These are phyloP conservation scores for Piper longum DNA, from an alignment of 164 flowering plant species.

Conservation along the genomic window DNA sequence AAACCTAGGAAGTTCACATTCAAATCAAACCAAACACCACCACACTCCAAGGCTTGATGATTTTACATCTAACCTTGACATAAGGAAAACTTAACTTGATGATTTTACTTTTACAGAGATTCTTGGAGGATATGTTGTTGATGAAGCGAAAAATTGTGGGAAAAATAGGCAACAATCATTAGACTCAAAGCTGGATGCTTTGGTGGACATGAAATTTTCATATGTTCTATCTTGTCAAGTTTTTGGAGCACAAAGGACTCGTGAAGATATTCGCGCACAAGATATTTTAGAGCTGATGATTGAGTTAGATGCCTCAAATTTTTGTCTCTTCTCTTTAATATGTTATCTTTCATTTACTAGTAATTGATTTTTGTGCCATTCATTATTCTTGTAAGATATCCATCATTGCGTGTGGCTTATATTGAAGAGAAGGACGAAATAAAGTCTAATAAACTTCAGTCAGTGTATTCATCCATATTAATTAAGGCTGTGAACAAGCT, in stretches of 20 bases:
- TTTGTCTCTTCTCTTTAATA: neutral
- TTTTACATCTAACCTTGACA: too few species aligned
- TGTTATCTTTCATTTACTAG: neutral
- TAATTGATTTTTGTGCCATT: neutral
- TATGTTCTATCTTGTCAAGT: constrained; percentile 71
- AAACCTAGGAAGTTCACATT: too few species aligned
- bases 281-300: constrained; percentile 73
- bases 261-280: constrained; percentile 61
- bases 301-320: constrained; percentile 25
- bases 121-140: constrained; percentile 47
- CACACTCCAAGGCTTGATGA: too few species aligned
- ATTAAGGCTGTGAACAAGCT: constrained; percentile 54
- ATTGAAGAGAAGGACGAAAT: constrained; percentile 85
- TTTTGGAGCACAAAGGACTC: constrained; percentile 60
- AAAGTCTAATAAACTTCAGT: constrained; percentile 18
- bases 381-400: constrained; percentile 42
- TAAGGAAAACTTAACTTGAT: neutral
- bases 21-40: too few species aligned
- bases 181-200: constrained; percentile 60
- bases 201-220: constrained; percentile 78
- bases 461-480: constrained; percentile 68
- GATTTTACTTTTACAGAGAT: constrained; percentile 38
- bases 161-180: constrained; percentile 17
- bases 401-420: constrained; percentile 84
- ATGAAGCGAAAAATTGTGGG: constrained; percentile 32